A percentile compares a stretch with the other conserved stretches of the same genome.
Conservation (phyloP, 108 stramenopile species). For the Nannochloropsis oceanica region DNA sequence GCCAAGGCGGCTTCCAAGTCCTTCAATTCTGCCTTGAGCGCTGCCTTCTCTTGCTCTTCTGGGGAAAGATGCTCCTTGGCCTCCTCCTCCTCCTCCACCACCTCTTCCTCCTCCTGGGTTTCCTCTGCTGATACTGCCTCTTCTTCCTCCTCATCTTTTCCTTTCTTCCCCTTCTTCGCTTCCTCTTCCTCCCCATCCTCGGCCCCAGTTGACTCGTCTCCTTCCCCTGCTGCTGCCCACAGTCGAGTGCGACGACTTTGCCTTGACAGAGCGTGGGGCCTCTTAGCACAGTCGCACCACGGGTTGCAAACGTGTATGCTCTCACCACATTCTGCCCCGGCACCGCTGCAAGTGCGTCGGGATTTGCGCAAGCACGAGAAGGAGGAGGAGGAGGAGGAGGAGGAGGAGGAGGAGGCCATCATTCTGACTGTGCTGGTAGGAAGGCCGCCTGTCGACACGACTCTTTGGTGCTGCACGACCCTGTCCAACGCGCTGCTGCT, state of each 20-base stretch:
- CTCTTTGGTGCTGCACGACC: background rate
- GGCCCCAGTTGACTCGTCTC: background rate
- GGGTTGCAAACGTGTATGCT: background rate
- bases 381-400: background rate
- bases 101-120: background rate
- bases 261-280: background rate
- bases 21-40: background rate
- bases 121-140: background rate
- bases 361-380: too few species aligned
- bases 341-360: too few species aligned
- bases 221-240: background rate
- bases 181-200: background rate
- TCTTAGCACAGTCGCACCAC: background rate
- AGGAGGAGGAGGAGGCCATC: background rate
- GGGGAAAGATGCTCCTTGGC: background rate
- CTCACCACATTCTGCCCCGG: too few species aligned
- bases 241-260: background rate
- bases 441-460: background rate
- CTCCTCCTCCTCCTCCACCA: background rate
- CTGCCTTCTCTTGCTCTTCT: background rate
- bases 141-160: background rate
- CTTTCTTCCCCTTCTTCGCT: background rate
- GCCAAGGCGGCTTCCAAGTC: background rate
- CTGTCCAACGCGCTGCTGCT: background rate
- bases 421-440: background rate